Conservation (phyloP, 371 early-diverging fungal genomes). For the Mucor saturninus region DNA sequence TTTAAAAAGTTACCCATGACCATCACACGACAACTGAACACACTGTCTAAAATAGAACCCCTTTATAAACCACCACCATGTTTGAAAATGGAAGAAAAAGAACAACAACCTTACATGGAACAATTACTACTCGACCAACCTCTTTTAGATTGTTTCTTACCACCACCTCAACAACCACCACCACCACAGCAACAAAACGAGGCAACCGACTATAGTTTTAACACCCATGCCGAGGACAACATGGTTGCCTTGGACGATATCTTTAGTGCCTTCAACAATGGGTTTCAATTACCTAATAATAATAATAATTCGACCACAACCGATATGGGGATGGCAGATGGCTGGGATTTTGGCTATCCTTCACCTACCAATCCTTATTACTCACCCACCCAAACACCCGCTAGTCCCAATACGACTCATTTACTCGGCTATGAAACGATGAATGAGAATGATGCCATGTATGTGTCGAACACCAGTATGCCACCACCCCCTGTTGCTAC, state of each 20-base stretch:
- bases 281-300: constrained; percentile 2
- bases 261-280: constrained; percentile 23
- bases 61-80: neutral
- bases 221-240: constrained; percentile 15
- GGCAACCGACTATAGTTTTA: too few species aligned
- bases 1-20: constrained; percentile 44
- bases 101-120: constrained; percentile 6
- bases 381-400: constrained; percentile 13
- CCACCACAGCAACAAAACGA: neutral
- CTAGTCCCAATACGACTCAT: neutral
- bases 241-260: constrained; percentile 32
- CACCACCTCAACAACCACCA: neutral
- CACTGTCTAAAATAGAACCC: constrained; percentile 16
- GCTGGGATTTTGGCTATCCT: constrained; percentile 34
- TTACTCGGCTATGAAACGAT: neutral
- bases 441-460: constrained; percentile 25
- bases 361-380: constrained; percentile 33
- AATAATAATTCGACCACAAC: neutral
- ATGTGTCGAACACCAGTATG: constrained; percentile 36
- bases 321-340: constrained; percentile 30
- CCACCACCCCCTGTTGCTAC: constrained; percentile 49
- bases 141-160: too few species aligned
- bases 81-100: neutral
- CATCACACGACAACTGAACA: constrained; percentile 45
- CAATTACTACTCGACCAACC: neutral